These are phyloP conservation scores for Podospora pseudopauciseta DNA, from an alignment of 495 filamentous ascomycete genomes.

Conservation along the genomic window DNA sequence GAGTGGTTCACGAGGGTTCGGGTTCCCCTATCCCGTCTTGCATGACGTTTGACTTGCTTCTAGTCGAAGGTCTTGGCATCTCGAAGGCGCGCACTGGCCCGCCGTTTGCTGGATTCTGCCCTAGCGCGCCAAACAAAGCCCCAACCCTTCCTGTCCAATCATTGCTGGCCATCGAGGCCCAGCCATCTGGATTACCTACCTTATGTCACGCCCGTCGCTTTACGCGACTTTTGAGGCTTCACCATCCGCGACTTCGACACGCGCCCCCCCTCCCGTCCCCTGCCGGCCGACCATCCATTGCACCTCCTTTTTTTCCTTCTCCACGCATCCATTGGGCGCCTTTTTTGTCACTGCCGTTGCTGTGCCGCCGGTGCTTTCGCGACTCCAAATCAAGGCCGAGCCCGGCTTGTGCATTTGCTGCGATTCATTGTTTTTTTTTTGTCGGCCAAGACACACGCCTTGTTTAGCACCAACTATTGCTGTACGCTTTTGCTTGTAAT, in stretches of 20 bases:
- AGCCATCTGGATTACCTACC: neutral
- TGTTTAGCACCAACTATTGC: neutral
- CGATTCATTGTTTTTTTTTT: neutral
- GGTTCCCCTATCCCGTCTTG: neutral
- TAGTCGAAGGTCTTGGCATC: neutral
- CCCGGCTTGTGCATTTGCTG: neutral
- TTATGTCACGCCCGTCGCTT: slow-evolving; percentile 2
- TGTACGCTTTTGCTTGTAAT: neutral
- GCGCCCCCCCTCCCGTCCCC: slow-evolving; percentile 9
- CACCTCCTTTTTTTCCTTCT: slow-evolving; percentile 3
- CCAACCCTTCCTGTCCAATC: neutral
- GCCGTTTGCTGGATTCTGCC: neutral
- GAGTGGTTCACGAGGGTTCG: neutral
- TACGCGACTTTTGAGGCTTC: neutral
- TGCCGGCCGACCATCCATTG: slow-evolving; percentile 1
- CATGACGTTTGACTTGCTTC: neutral
- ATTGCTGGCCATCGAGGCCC: neutral
- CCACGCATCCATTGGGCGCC: neutral
- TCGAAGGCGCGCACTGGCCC: neutral
- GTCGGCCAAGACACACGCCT: neutral
- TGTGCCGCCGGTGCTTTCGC: slow-evolving; percentile 8
- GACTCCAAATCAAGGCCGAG: neutral
- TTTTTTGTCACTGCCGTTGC: neutral
- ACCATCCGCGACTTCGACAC: slow-evolving; percentile 7
- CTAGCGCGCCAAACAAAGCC: neutral